Conservation (phyloP, 2,329 filamentous ascomycete genomes). For the Sporothrix inflata region DNA sequence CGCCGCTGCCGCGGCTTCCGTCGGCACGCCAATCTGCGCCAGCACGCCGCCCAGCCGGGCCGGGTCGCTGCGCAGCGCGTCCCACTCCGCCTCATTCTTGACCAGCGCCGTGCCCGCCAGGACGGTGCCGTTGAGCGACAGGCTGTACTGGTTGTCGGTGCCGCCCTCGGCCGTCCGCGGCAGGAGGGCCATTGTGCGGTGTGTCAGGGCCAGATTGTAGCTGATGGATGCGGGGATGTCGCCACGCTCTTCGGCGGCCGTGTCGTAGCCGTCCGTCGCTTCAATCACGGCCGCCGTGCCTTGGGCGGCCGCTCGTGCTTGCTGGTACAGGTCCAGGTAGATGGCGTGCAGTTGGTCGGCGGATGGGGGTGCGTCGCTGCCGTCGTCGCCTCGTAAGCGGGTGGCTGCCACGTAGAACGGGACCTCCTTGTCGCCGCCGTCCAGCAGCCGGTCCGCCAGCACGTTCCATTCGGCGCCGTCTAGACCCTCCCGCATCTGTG, state of each 20-base stretch:
- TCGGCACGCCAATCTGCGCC: conserved; percentile 44
- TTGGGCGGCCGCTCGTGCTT: conserved; percentile 47
- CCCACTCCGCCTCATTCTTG: conserved; percentile 62
- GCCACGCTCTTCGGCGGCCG: conserved; percentile 34
- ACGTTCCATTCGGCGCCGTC: conserved; percentile 51
- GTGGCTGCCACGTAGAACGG: conserved; percentile 31
- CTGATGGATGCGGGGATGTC: conserved; percentile 57
- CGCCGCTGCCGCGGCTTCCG: not conserved
- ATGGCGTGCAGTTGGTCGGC: conserved; percentile 44
- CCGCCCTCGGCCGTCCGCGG: conserved; percentile 59
- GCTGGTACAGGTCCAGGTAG: conserved; percentile 55
- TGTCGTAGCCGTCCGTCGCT: not conserved
- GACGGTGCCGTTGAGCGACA: conserved; percentile 65
- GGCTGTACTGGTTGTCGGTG: conserved; percentile 42
- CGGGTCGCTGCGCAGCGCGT: conserved; percentile 51
- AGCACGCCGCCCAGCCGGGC: conserved; percentile 47
- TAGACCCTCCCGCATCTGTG: conserved; percentile 62
- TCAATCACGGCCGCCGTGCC: conserved; percentile 22
- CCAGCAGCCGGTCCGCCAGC: conserved; percentile 46
- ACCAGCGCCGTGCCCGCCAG: conserved; percentile 66
- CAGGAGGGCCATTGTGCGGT: conserved; percentile 55
- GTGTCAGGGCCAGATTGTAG: conserved; percentile 67
- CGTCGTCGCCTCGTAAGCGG: not conserved
- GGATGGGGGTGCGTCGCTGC: not conserved
- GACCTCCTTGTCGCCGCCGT: not conserved